phyloP scores from a whole-genome alignment of 495 filamentous ascomycete genomes.

The Copromyces sp. region DNA sequence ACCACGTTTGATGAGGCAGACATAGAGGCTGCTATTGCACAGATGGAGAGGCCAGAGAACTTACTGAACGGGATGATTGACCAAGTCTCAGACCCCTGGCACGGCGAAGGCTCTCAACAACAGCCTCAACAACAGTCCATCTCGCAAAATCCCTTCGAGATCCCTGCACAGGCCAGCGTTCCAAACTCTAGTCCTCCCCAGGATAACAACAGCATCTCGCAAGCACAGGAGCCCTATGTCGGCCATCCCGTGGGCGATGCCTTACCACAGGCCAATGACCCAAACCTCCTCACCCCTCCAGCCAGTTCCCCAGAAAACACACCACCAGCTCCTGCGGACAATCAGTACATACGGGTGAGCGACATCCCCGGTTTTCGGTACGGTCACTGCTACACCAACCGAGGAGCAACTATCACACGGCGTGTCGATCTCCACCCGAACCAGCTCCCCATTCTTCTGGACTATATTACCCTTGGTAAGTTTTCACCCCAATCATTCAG shows the following conservation, averaged over 20 bases:
- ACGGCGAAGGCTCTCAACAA: background rate
- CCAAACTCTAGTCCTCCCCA: background rate
- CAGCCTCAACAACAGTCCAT: background rate
- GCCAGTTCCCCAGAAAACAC: background rate
- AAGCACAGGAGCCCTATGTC: background rate
- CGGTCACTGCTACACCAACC: background rate
- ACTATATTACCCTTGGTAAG: background rate
- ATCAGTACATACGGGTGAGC: background rate
- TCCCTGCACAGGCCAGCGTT: background rate
- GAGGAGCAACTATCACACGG: background rate
- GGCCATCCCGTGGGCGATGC: background rate
- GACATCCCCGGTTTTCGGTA: background rate
- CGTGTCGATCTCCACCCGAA: background rate
- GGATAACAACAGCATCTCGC: background rate
- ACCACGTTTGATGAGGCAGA: background rate
- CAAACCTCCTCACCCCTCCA: background rate
- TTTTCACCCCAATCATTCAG: background rate
- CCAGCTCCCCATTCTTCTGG: background rate
- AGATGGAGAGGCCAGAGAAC: background rate
- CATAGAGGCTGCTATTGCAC: background rate
- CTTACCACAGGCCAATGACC: background rate
- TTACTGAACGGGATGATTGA: background rate
- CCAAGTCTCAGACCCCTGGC: background rate
- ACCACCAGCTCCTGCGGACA: background rate
- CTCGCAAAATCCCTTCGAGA: background rate